Percentiles rank a stretch among this genome's conserved stretches.
phyloP scores from a whole-genome alignment of 306 rosid species.

The Cajanus cajan region DNA sequence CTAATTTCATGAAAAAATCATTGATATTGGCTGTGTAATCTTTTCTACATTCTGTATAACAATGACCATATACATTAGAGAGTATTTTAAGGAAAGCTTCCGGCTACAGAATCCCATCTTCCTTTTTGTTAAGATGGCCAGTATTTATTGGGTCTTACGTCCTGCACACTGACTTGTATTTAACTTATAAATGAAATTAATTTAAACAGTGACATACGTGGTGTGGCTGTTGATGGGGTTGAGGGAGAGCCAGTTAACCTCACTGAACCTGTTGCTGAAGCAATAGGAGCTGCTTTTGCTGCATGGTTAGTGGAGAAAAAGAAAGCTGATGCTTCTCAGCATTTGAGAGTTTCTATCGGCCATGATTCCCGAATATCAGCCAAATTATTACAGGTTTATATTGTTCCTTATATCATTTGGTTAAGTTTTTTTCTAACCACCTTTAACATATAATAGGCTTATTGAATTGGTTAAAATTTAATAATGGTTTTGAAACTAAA shows the following conservation, averaged over 20 bases:
- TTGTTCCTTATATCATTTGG: constrained; percentile 22
- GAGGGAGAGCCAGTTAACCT: constrained; percentile 83
- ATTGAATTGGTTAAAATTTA: neutral
- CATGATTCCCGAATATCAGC: constrained; percentile 92
- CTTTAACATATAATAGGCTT: neutral
- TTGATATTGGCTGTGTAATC: constrained; percentile 3
- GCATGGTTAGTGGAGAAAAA: constrained; percentile 85
- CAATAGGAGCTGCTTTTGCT: constrained; percentile 89
- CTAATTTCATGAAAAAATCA: neutral
- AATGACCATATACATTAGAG: neutral
- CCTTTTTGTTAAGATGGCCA: constrained; percentile 9
- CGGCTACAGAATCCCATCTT: neutral
- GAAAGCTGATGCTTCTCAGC: constrained; percentile 56
- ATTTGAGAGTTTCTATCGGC: constrained; percentile 79
- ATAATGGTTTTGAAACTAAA: neutral
- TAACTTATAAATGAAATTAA: constrained; percentile 27
- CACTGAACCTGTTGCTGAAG: constrained; percentile 88
- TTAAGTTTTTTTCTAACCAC: neutral
- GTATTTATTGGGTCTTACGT: neutral
- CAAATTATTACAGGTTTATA: constrained; percentile 66
- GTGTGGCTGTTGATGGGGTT: constrained; percentile 87
- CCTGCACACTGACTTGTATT: constrained; percentile 29
- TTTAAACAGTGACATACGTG: constrained; percentile 81
- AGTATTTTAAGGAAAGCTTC: constrained; percentile 4
- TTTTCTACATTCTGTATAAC: constrained; percentile 3